phyloP scores from a whole-genome alignment of 352 stramenopile genomes.

The Thalassiosira oceanica region DNA sequence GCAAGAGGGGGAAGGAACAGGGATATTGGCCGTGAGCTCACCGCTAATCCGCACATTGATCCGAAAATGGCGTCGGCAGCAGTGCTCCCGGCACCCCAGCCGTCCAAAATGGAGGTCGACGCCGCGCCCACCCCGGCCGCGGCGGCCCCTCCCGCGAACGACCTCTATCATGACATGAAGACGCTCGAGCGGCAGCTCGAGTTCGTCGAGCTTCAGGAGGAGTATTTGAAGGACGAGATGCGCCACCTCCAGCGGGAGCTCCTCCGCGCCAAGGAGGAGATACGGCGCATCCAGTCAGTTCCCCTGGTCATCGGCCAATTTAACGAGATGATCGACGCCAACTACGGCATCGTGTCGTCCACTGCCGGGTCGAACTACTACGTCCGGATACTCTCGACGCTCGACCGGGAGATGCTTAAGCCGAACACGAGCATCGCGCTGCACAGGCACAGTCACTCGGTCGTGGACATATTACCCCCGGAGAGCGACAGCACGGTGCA shows the following conservation, averaged over 20 bases:
- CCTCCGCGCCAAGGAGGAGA: constrained; percentile 97
- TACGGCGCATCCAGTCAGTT: constrained; percentile 99
- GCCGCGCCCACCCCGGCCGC: constrained; percentile 3
- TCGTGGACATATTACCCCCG: constrained; percentile 95
- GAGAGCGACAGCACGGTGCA: constrained; percentile 99
- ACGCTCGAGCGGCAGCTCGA: constrained; percentile 84
- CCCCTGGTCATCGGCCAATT: constrained; percentile 99
- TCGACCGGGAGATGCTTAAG: constrained; percentile 98
- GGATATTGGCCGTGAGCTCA: no score
- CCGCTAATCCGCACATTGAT: no score
- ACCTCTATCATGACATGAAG: constrained; percentile 88
- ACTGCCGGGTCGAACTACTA: constrained; percentile 99
- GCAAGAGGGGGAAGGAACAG: no score
- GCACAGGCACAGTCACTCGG: constrained; percentile 96
- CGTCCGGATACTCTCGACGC: constrained; percentile 96
- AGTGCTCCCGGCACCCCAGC: constrained; percentile 3
- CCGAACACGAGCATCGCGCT: constrained; percentile 98
- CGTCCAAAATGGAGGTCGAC: constrained; percentile 34
- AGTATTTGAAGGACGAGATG: constrained; percentile 99
- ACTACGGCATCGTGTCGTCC: constrained; percentile 97
- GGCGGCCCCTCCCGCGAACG: constrained; percentile 6
- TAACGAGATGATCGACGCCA: constrained; percentile 99
- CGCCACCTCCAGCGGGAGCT: constrained; percentile 99
- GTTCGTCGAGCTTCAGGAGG: constrained; percentile 91
- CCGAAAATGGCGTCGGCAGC: constrained; percentile 38